Evolutionary conservation across 2,329 filamentous ascomycete species (phyloP), one percentile per base, ranked within the genome.

Genomic region (Curvularia hawaiiensis): DNA sequence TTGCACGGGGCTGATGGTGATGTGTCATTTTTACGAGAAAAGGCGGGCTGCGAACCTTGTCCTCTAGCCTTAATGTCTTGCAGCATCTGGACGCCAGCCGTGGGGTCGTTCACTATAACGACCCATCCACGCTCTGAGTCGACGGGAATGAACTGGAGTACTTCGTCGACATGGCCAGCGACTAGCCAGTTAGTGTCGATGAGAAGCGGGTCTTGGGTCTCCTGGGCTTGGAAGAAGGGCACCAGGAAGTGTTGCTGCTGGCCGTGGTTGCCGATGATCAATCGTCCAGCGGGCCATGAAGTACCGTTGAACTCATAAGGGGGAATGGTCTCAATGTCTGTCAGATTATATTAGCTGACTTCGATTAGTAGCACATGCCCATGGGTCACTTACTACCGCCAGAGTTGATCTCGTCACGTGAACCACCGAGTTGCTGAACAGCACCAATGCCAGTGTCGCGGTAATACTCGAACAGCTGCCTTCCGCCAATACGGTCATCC

Each of bases 281-380:
- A 61, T 1, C 68, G 61, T 1, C 67, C 68, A 20, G 62, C 66
- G 1, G 62, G 63, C 30, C 65, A 72, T 1, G 16, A 20, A 26
- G 28, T 54, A 12, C 55, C 58, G 16, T 56, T 61, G 35, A 53
- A 9, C 22, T 30, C 59, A 41, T 66, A 72, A 0, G 77, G 77
- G 4, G 75, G 78, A 28, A 78, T 78, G 0, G 75, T 75, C 54
- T 79, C 77, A 3, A 79, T 48, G 52, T 79, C n/a, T n/a, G n/a
- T n/a, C n/a, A n/a, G n/a, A n/a, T n/a, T n/a, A n/a, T n/a, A n/a
- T n/a, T n/a, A n/a, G n/a, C n/a, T n/a, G n/a, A n/a, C n/a, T n/a
- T n/a, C n/a, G n/a, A n/a, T n/a, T n/a, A n/a, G n/a, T n/a, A n/a
- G n/a, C n/a, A n/a, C n/a, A n/a, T n/a, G n/a, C n/a, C n/a, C n/a